Base-by-base conservation (phyloP, 257 asterid genomes). In the Nicotiana tomentosiformis region DNA sequence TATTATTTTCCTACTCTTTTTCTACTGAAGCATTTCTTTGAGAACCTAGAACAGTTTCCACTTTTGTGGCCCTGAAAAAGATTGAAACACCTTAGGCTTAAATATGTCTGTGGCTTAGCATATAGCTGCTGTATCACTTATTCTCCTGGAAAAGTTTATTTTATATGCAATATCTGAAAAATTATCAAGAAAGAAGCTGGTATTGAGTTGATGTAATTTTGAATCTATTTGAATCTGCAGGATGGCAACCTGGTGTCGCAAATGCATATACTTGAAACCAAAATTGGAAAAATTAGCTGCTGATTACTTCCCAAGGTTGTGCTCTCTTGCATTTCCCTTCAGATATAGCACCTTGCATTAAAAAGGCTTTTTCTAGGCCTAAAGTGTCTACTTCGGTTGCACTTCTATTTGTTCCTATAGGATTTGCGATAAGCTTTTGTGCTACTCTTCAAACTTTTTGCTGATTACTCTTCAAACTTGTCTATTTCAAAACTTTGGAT, bases 201-300 rank as follows among this genome's bases (percentile, higher is more conserved):
- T 57, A 0, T 66, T 60, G 49, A 69, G 68, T 77, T 83, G 70
- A 78, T 11, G 60, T 15, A 32, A 32, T 4, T 18, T n/a, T 30
- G 77, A 39, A 81, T 57, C 53, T 66, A 33, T 10, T 69, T 62
- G 57, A 72, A 65, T 33, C 37, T 91, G 88, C 90, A 94, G 99
- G 99, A 91, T 87, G 92, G 98, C 99, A 81, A 91, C 80, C 85
- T 94, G 99, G 99, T 96, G 99, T 93, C 87, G 99, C 89, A 96
- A 96, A 86, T 96, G 98, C 84, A 93, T 96, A 91, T 96, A 91
- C 88, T 87, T 94, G 88, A 94, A 96, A 87, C 99, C 98, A 61
- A 96, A 96, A 81, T 88, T 96, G 90, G 97, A 91, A 90, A 96
- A 92, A 66, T 84, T 94, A 87, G 97, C 99, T 11, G 97, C 99